These are phyloP conservation scores for Acanthamoeba quina DNA, from an alignment of 208 protist species.

Conservation along the genomic window DNA sequence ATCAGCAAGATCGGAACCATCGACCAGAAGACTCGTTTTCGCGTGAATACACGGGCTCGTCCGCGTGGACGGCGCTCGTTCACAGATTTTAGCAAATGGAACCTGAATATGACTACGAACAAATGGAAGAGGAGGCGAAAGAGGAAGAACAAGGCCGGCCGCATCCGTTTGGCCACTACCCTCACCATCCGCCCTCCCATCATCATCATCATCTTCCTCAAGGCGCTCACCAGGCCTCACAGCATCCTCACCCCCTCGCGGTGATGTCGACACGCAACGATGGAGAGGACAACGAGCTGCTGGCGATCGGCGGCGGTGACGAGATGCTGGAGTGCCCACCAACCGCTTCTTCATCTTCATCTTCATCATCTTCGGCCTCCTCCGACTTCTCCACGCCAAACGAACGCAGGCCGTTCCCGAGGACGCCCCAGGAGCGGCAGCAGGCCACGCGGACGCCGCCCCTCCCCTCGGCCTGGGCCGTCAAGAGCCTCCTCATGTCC, in stretches of 20 bases:
- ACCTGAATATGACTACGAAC: slow-evolving; percentile 22
- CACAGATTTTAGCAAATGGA: not conserved
- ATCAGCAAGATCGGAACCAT: not conserved
- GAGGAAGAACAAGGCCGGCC: not conserved
- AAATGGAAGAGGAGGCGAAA: not conserved
- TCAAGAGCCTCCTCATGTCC: slow-evolving; percentile 35
- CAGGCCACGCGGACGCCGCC: slow-evolving; percentile 44
- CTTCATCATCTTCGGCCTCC: not conserved
- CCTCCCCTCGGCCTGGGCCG: slow-evolving; percentile 63
- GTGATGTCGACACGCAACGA: not conserved
- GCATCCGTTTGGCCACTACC: not conserved
- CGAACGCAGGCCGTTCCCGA: not conserved
- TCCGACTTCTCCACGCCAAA: not conserved
- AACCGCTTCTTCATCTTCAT: not conserved
- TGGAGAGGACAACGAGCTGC: not conserved
- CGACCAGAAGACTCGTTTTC: not conserved
- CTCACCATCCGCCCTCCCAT: too few species aligned
- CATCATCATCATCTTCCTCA: too few species aligned
- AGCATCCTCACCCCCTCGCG: too few species aligned
- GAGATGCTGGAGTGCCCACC: too few species aligned
- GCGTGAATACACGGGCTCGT: slow-evolving; percentile 9
- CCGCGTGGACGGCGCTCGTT: not conserved
- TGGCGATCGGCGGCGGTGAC: not conserved
- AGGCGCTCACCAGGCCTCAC: too few species aligned
- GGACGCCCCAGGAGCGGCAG: slow-evolving; percentile 43